These are phyloP conservation scores for Pleurotus eryngii DNA, from an alignment of 768 basidiomycete species.

Conservation along the genomic window DNA sequence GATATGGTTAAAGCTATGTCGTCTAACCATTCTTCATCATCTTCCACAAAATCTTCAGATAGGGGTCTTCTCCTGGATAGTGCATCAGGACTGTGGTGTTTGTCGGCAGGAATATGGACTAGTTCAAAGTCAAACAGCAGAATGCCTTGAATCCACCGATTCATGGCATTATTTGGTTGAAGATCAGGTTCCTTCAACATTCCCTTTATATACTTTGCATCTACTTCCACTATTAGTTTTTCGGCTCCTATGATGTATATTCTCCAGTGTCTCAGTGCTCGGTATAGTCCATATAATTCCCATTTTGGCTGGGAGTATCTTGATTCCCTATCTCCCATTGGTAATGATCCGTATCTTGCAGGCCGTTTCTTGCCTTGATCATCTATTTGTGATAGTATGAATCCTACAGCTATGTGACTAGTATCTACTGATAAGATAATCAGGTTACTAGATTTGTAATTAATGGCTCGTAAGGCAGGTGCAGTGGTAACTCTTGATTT, in stretches of 20 bases:
- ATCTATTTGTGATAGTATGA: slow-evolving; percentile 27
- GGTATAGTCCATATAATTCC: slow-evolving; percentile 30
- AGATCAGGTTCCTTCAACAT: slow-evolving; percentile 32
- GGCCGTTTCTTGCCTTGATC: slow-evolving; percentile 15
- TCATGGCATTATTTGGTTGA: slow-evolving; percentile 25
- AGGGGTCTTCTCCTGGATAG: slow-evolving; percentile 21
- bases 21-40: slow-evolving; percentile 23
- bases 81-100: slow-evolving; percentile 29
- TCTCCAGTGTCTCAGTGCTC: slow-evolving; percentile 19
- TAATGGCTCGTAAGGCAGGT: slow-evolving; percentile 23
- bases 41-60: slow-evolving; percentile 15
- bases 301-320: slow-evolving; percentile 31
- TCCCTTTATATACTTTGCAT: slow-evolving; percentile 29
- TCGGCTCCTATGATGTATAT: slow-evolving; percentile 17
- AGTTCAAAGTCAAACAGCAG: slow-evolving; percentile 30
- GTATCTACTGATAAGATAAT: slow-evolving; percentile 30
- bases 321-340: slow-evolving; percentile 21
- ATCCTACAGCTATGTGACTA: slow-evolving; percentile 21
- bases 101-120: slow-evolving; percentile 26
- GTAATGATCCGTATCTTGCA: slow-evolving; percentile 25
- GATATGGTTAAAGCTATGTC: background rate
- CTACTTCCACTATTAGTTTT: slow-evolving; percentile 26
- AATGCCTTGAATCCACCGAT: slow-evolving; percentile 31
- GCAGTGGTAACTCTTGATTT: slow-evolving; percentile 6
- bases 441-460: slow-evolving; percentile 21